A percentile compares a stretch with the other conserved stretches of the same genome.
Evolutionary conservation across 2,329 filamentous ascomycete genomes (phyloP).

Genomic region (Arthroderma sp.): DNA sequence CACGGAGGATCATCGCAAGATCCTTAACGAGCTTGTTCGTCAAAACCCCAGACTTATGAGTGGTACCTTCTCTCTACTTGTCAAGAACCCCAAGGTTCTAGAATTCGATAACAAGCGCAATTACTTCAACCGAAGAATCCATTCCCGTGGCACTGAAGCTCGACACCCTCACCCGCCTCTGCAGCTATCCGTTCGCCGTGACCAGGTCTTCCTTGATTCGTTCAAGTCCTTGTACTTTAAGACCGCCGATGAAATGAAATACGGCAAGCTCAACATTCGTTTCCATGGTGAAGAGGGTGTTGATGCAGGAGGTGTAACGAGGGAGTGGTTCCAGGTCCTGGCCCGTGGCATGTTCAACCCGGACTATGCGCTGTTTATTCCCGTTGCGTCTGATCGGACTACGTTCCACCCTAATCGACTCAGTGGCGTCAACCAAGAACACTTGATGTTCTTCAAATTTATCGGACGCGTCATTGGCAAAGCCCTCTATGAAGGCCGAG

Average conservation of each 20-base stretch:
- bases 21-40: slow-evolving; percentile 92
- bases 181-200: slow-evolving; percentile 78
- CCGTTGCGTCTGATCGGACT: slow-evolving; percentile 90
- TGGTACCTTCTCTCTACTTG: slow-evolving; percentile 85
- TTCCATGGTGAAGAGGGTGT: slow-evolving; percentile 97
- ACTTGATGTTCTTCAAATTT: slow-evolving; percentile 98
- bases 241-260: slow-evolving; percentile 92
- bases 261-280: slow-evolving; percentile 92
- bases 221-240: slow-evolving; percentile 99
- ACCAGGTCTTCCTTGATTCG: slow-evolving; percentile 94
- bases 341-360: slow-evolving; percentile 98
- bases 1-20: slow-evolving; percentile 93
- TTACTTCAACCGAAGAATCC: slow-evolving; percentile 91
- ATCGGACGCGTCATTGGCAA: slow-evolving; percentile 98
- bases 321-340: slow-evolving; percentile 98
- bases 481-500: slow-evolving; percentile 85
- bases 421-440: slow-evolving; percentile 87
- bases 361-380: slow-evolving; percentile 91
- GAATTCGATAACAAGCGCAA: slow-evolving; percentile 99
- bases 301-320: slow-evolving; percentile 90
- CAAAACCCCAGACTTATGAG: slow-evolving; percentile 98
- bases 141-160: slow-evolving; percentile 56
- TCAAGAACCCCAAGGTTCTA: slow-evolving; percentile 96
- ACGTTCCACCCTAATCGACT: slow-evolving; percentile 97
- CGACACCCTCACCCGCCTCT: slow-evolving; percentile 63